These are phyloP conservation scores for Populus ilicifolia DNA, from an alignment of 345 rosid genomes.

Conservation along the genomic window DNA sequence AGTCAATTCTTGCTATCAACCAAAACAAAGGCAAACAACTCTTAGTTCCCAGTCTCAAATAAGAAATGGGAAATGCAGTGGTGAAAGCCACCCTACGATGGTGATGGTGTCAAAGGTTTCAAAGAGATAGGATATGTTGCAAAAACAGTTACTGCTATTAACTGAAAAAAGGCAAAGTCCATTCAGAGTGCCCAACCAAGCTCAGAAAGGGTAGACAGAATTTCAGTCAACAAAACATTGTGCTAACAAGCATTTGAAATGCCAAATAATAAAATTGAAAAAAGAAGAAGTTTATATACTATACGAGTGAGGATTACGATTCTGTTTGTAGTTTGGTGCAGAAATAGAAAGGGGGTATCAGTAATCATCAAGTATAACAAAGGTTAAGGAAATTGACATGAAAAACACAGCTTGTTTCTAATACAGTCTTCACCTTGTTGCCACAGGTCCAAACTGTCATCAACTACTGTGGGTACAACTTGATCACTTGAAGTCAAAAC, in stretches of 20 bases:
- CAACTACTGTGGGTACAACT: conserved; percentile 89
- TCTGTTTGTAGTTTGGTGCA: background rate
- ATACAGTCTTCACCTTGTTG: conserved; percentile 63
- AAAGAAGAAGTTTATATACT: background rate
- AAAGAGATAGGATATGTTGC: background rate
- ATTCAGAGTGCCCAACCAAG: background rate
- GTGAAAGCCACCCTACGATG: background rate
- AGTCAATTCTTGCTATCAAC: background rate
- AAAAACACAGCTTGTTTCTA: background rate
- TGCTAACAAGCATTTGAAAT: background rate
- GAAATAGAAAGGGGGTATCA: too few relatives aligned
- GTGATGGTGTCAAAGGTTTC: background rate
- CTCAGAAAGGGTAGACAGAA: background rate
- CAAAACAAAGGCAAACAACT: background rate
- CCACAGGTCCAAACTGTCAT: conserved; percentile 94
- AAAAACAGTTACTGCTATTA: background rate
- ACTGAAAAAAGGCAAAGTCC: background rate
- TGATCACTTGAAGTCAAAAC: conserved; percentile 91
- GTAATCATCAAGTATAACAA: too few relatives aligned
- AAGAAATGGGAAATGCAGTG: background rate
- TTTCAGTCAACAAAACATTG: background rate
- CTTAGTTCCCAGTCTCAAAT: background rate
- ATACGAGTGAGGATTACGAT: background rate
- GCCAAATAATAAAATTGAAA: background rate
- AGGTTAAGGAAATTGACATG: background rate